Conservation (phyloP, 768 basidiomycete species). For the Termitomyces sp. region DNA sequence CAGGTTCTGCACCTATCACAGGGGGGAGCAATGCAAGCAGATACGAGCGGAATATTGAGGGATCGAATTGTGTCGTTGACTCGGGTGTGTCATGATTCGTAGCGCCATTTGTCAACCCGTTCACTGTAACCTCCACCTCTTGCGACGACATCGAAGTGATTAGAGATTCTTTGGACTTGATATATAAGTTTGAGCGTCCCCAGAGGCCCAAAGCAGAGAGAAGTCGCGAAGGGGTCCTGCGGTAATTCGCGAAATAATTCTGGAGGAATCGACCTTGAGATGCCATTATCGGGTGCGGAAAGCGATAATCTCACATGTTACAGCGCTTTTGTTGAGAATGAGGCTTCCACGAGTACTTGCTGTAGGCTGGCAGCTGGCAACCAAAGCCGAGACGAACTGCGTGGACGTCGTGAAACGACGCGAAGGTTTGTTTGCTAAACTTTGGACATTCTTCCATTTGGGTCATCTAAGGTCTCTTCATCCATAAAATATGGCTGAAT, state of each 20-base stretch:
- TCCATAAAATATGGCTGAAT: neutral
- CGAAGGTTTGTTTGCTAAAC: neutral
- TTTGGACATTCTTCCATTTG: neutral
- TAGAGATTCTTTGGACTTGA: constrained; percentile 14
- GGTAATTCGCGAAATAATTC: constrained; percentile 27
- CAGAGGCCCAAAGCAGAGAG: constrained; percentile 16
- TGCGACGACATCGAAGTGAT: constrained; percentile 14
- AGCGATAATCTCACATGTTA: constrained; percentile 17
- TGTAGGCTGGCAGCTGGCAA: neutral
- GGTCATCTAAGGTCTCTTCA: too few relatives aligned
- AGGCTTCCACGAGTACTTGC: constrained; percentile 1
- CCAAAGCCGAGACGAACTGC: neutral
- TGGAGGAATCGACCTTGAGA: constrained; percentile 22
- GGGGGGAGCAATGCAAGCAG: constrained; percentile 73
- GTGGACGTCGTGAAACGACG: constrained; percentile 1
- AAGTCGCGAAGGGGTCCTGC: constrained; percentile 24
- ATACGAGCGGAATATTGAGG: constrained; percentile 68
- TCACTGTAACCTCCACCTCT: constrained; percentile 25
- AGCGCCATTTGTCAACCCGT: constrained; percentile 26
- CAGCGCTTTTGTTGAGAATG: neutral
- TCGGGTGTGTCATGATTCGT: constrained; percentile 24
- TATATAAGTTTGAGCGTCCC: constrained; percentile 14
- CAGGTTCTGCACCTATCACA: constrained; percentile 66
- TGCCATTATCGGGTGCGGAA: constrained; percentile 12
- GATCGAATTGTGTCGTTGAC: constrained; percentile 51